phyloP scores from a whole-genome alignment of 2,329 filamentous ascomycete species.

The Colletotrichum orchidophilum region DNA sequence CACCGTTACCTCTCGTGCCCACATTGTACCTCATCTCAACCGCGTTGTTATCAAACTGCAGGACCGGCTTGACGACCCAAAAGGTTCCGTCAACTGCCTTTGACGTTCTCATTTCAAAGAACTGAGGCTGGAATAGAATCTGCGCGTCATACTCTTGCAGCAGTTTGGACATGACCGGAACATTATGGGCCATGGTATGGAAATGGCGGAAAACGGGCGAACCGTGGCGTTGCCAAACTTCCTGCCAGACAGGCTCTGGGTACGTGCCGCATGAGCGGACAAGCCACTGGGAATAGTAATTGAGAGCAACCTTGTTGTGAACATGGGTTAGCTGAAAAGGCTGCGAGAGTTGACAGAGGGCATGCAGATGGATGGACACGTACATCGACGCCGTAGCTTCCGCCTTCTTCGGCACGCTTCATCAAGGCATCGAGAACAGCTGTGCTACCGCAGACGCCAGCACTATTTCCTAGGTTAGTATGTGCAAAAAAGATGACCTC shows the following conservation, averaged over 20 bases:
- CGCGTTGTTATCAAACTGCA: slow-evolving; percentile 45
- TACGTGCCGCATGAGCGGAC: slow-evolving; percentile 49
- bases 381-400: slow-evolving; percentile 26
- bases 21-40: slow-evolving; percentile 54
- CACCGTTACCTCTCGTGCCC: slow-evolving; percentile 58
- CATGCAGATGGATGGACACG: slow-evolving; percentile 40
- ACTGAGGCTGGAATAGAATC: slow-evolving; percentile 54
- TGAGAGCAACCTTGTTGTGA: slow-evolving; percentile 41
- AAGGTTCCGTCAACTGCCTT: slow-evolving; percentile 40
- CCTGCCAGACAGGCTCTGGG: slow-evolving; percentile 38
- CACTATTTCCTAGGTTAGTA: slow-evolving; percentile 39
- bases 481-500: not conserved
- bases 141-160: slow-evolving; percentile 46
- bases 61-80: slow-evolving; percentile 50
- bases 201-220: slow-evolving; percentile 59
- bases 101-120: slow-evolving; percentile 51
- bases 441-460: slow-evolving; percentile 51
- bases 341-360: slow-evolving; percentile 12
- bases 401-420: slow-evolving; percentile 45
- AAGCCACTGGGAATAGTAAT: slow-evolving; percentile 55
- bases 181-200: slow-evolving; percentile 55
- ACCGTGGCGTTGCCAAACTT: slow-evolving; percentile 59
- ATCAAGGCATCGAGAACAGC: slow-evolving; percentile 53
- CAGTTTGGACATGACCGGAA: slow-evolving; percentile 46
- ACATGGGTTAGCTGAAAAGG: slow-evolving; percentile 20